A percentile compares a stretch with the other conserved stretches of the same genome.
These are phyloP conservation scores for Brassica hybrid DNA, from an alignment of 441 rosid species.

Conservation along the genomic window DNA sequence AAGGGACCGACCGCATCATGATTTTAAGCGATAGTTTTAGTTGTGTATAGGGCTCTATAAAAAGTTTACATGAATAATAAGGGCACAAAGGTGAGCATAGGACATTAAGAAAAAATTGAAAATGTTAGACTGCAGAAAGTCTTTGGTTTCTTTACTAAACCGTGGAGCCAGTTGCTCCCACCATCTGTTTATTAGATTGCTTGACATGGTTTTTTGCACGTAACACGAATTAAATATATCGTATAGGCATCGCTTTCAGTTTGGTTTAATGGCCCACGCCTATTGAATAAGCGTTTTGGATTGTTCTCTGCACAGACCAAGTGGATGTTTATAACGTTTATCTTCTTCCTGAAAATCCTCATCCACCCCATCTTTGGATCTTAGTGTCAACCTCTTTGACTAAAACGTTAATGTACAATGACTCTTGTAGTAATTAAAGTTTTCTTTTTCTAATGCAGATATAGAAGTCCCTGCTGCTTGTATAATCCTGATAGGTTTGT, in stretches of 20 bases:
- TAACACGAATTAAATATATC: constrained; percentile 26
- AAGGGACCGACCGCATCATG: no score
- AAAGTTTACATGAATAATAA: no score
- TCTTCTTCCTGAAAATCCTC: constrained; percentile 26
- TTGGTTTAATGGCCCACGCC: constrained; percentile 35
- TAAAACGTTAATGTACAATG: no score
- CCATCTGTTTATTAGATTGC: constrained; percentile 28
- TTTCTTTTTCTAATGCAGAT: no score
- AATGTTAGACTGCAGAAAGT: background rate
- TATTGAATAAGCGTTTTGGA: constrained; percentile 37
- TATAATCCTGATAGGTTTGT: no score
- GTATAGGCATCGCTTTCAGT: constrained; percentile 25
- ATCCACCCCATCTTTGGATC: constrained; percentile 24
- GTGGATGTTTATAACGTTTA: constrained; percentile 8
- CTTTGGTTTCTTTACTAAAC: constrained; percentile 4
- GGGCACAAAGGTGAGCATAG: no score
- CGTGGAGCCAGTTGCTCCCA: constrained; percentile 39
- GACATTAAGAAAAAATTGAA: no score
- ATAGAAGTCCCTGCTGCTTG: no score
- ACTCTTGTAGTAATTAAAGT: no score
- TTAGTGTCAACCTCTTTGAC: background rate
- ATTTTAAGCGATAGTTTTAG: no score
- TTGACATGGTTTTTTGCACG: constrained; percentile 39
- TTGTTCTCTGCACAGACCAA: constrained; percentile 24
- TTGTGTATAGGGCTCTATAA: no score